Percentiles rank a stretch among this genome's conserved stretches.
These are phyloP conservation scores for Corylus americana DNA, from an alignment of 306 rosid species.

Conservation along the genomic window DNA sequence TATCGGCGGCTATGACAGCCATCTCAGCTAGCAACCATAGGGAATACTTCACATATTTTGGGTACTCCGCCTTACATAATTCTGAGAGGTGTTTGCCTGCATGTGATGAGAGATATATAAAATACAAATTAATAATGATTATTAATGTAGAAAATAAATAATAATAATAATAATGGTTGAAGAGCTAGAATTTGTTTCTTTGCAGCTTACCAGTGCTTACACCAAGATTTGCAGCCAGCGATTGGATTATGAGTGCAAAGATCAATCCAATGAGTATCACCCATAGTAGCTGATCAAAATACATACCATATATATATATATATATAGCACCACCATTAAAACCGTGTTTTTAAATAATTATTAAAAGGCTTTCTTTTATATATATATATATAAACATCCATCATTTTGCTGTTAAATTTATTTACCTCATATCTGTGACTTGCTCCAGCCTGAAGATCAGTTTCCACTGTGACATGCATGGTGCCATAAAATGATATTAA, in stretches of 20 bases:
- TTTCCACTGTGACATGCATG: conserved; percentile 65
- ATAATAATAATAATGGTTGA: background rate
- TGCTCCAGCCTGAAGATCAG: conserved; percentile 96
- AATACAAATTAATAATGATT: background rate
- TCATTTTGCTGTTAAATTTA: background rate
- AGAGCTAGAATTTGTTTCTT: background rate
- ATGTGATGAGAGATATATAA: background rate
- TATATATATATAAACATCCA: background rate
- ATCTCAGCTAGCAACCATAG: conserved; percentile 83
- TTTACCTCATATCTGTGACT: conserved; percentile 73
- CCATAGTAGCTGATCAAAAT: conserved; percentile 74
- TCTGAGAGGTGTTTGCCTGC: conserved; percentile 87
- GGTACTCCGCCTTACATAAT: conserved; percentile 79
- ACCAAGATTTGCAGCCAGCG: conserved; percentile 90
- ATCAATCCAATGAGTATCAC: conserved; percentile 72
- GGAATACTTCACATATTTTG: conserved; percentile 61
- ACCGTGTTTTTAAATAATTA: background rate
- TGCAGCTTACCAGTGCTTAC: conserved; percentile 60
- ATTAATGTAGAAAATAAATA: background rate
- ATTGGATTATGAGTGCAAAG: conserved; percentile 85
- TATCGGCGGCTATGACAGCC: conserved; percentile 89
- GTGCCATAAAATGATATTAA: background rate
- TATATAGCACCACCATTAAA: background rate
- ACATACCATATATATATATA: background rate
- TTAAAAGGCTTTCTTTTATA: background rate